Conservation (phyloP, 2,329 filamentous ascomycete genomes). For the Ophiocordyceps unilateralis region DNA sequence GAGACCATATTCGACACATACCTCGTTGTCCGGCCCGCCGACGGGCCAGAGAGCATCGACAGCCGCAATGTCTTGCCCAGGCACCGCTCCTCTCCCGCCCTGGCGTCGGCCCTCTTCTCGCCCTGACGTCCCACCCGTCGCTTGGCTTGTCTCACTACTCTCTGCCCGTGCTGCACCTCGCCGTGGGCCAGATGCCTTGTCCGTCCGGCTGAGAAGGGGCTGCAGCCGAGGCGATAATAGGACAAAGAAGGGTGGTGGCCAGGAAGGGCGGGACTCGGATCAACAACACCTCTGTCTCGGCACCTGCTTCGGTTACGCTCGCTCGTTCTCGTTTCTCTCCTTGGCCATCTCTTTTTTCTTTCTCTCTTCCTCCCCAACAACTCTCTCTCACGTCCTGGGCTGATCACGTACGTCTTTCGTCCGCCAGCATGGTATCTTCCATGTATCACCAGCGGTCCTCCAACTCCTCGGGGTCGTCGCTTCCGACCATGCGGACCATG, state of each 20-base stretch:
- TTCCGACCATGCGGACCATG: constrained; percentile 13
- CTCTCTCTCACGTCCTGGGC: background rate
- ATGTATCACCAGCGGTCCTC: constrained; percentile 2
- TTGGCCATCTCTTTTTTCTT: background rate
- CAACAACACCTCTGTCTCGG: background rate
- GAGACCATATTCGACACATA: background rate
- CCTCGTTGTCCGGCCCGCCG: background rate
- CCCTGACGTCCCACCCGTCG: background rate
- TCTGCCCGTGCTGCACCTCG: too few relatives aligned
- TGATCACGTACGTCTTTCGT: background rate
- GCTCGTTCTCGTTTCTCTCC: background rate
- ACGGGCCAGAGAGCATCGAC: background rate
- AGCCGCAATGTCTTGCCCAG: background rate
- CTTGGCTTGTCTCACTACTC: background rate
- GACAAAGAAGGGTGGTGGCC: background rate
- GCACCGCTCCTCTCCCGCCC: background rate
- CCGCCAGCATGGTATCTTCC: background rate
- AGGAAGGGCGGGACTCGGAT: background rate
- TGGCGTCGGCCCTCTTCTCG: background rate
- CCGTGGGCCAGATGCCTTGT: too few relatives aligned
- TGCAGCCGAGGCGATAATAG: too few relatives aligned
- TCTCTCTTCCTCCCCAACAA: background rate
- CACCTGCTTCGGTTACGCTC: background rate
- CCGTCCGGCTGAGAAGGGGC: background rate
- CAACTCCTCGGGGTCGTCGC: constrained; percentile 7